Evolutionary conservation across 2,329 filamentous ascomycete genomes (phyloP).

Genomic region (Arachnomyces sp.): DNA sequence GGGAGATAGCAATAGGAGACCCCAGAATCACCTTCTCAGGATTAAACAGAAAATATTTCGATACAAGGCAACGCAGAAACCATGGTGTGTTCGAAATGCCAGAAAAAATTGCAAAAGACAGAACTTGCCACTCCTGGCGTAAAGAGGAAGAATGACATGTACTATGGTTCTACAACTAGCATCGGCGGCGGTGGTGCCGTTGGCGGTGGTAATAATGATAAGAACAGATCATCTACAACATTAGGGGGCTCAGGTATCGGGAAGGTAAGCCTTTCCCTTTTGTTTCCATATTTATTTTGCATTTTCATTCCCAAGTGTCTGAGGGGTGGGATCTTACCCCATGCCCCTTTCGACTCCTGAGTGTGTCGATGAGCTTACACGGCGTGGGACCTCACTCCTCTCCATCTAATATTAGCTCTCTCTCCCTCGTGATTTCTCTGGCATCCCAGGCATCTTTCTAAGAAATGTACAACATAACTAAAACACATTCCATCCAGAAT

Average conservation of each 20-base stretch:
- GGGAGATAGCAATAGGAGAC: too few relatives aligned
- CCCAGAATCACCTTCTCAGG: constrained; percentile 7
- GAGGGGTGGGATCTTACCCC: not conserved
- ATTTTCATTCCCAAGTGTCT: not conserved
- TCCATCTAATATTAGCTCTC: too few relatives aligned
- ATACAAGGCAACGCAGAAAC: constrained; percentile 10
- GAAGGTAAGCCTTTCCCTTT: constrained; percentile 39
- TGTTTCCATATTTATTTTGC: not conserved
- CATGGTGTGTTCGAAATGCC: constrained; percentile 59
- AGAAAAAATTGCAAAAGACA: constrained; percentile 52
- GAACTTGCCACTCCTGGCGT: constrained; percentile 56
- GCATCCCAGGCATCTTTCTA: too few relatives aligned
- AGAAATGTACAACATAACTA: too few relatives aligned
- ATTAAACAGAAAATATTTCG: too few relatives aligned
- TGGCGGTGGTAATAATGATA: constrained; percentile 31
- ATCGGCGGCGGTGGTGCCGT: constrained; percentile 31
- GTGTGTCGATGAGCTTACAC: not conserved
- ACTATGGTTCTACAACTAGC: constrained; percentile 50
- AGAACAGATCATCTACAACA: constrained; percentile 38
- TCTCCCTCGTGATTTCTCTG: too few relatives aligned
- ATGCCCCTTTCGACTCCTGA: not conserved
- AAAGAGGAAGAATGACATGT: constrained; percentile 60
- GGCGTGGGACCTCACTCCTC: too few relatives aligned
- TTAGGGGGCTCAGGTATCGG: constrained; percentile 51
- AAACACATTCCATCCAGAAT: constrained; percentile 35